Evolutionary conservation across 1,139 yeast genomes (phyloP).

Genomic region (Pichia sp.): DNA sequence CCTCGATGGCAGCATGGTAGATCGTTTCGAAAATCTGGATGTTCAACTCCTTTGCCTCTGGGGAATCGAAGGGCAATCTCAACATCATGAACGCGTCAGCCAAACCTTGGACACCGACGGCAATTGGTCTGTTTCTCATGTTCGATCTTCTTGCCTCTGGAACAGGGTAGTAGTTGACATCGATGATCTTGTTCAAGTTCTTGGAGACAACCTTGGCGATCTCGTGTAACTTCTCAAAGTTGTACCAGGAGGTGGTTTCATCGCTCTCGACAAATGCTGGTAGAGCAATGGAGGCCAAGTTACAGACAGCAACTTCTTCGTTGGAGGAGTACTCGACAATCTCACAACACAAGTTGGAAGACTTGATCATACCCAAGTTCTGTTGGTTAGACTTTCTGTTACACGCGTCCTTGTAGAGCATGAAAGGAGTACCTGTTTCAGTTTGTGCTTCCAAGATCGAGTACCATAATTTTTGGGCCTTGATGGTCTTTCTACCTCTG

Average conservation of each 20-base stretch:
- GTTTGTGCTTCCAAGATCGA: slow-evolving; percentile 57
- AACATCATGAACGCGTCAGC: slow-evolving; percentile 57
- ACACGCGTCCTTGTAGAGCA: slow-evolving; percentile 60
- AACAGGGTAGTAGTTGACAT: slow-evolving; percentile 55
- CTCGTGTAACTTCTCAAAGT: slow-evolving; percentile 52
- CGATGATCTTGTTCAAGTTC: slow-evolving; percentile 55
- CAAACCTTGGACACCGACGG: slow-evolving; percentile 61
- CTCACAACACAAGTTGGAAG: slow-evolving; percentile 61
- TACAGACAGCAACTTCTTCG: slow-evolving; percentile 59
- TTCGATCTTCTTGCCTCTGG: slow-evolving; percentile 51
- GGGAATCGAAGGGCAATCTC: slow-evolving; percentile 55
- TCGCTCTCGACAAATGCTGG: slow-evolving; percentile 51
- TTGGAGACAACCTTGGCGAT: slow-evolving; percentile 51
- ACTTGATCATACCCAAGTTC: slow-evolving; percentile 56
- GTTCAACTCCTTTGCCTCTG: slow-evolving; percentile 52
- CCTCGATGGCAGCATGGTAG: slow-evolving; percentile 56
- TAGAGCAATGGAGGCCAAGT: slow-evolving; percentile 57
- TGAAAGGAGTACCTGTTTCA: slow-evolving; percentile 62
- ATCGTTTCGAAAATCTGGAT: slow-evolving; percentile 59
- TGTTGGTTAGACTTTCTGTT: slow-evolving; percentile 54
- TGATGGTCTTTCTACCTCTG: slow-evolving; percentile 46
- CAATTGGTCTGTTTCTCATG: slow-evolving; percentile 57
- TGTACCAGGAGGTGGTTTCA: slow-evolving; percentile 41
- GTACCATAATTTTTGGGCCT: slow-evolving; percentile 59
- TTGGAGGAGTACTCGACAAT: slow-evolving; percentile 57